Evolutionary conservation across 257 asterid species (phyloP).

Genomic region (Anisodus tanguticus): DNA sequence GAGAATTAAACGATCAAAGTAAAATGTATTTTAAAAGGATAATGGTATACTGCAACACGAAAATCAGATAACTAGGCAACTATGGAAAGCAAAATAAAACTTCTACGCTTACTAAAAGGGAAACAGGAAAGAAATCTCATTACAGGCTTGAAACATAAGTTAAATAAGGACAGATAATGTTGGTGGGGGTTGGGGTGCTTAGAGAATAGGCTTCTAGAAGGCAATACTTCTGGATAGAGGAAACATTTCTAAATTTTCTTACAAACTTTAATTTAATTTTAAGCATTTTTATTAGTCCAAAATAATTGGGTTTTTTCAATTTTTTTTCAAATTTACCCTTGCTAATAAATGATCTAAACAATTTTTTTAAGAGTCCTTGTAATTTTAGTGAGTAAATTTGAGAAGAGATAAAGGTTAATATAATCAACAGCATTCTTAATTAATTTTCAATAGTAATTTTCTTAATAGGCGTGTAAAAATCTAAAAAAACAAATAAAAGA

Average conservation of each 20-base stretch:
- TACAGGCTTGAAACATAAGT: background rate
- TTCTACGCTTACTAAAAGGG: background rate
- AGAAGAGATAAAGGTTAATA: too few species aligned
- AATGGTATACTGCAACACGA: background rate
- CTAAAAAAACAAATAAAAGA: too few species aligned
- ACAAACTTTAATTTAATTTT: background rate
- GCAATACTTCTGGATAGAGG: background rate
- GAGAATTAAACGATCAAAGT: background rate
- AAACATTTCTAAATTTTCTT: background rate
- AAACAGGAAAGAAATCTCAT: background rate
- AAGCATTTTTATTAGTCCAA: background rate
- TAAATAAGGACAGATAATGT: background rate
- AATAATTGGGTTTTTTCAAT: background rate
- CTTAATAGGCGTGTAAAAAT: too few species aligned
- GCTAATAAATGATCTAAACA: too few species aligned
- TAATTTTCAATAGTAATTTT: too few species aligned
- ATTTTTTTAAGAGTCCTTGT: too few species aligned
- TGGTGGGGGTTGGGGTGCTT: too few species aligned
- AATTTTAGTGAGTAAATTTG: too few species aligned
- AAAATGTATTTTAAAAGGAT: background rate
- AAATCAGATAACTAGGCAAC: background rate
- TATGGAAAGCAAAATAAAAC: slow-evolving; percentile 4
- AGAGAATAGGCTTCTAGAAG: background rate
- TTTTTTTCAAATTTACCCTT: too few species aligned
- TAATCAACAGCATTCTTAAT: too few species aligned